Base-by-base conservation (phyloP, 371 early-diverging fungal species). In the Zychaea mexicana region DNA sequence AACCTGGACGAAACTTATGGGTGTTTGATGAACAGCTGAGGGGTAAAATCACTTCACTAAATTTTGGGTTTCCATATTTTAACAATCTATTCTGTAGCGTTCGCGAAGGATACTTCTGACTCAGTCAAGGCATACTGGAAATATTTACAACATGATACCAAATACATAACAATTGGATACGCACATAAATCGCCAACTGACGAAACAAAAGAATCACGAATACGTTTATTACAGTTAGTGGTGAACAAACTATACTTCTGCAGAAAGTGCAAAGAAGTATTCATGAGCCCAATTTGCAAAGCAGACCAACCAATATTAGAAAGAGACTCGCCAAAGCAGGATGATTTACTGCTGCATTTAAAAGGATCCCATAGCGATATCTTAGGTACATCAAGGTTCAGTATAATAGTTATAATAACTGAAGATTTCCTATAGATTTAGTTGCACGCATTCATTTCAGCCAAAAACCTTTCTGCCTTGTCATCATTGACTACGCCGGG, bases 181-280 rank as follows among this genome's bases (percentile, higher is more conserved):
- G 62, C 61, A 33, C 39, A 62, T 28, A 71, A 71, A 60, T 64
- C 59, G 17, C 64, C 67, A 57, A 64, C 64, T 57, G 47, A 60
- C 47, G 67, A 70, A 64, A 70, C 65, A 61, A 55, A 65, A 61
- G 62, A 61, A 57, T 64, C 67, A 47, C 61, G 65, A 55, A 64
- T 66, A 57, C 64, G 64, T 46, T 60, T 71, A 56, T 60, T 67
- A 53, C 71, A 71, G 53, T 60, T 71, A 58, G 62, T 71, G 71
- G 65, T 69, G 39, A 61, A 61, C 59, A 67, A 68, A 60, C 36
- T 71, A 59, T 64, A 67, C 61, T 71, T 57, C 62, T 59, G 64
- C 38, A 47, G 61, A 53, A 67, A 67, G 60, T 64, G 62, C 39
- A 60, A 67, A 64, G 65, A 71, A 65, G 71, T 71, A 30, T 67